Percentiles rank a stretch among this genome's conserved stretches.
These are phyloP conservation scores for Mycena rebaudengoi DNA, from an alignment of 768 basidiomycete genomes.

Conservation along the genomic window DNA sequence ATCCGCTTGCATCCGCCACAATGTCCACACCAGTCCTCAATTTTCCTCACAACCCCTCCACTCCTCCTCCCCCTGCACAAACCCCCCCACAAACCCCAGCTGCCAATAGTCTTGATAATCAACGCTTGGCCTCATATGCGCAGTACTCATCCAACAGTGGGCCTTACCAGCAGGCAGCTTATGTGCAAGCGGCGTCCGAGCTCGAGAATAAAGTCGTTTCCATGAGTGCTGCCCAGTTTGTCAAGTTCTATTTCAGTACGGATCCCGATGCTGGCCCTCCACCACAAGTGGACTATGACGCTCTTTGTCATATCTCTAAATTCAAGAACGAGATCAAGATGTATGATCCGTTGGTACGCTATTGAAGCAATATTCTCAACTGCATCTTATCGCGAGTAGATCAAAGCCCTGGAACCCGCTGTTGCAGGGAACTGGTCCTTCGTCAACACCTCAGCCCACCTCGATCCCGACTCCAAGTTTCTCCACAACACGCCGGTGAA, in stretches of 20 bases:
- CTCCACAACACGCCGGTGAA: not conserved
- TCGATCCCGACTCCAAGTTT: slow-evolving; percentile 8
- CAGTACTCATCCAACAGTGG: slow-evolving; percentile 15
- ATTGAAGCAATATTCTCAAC: not conserved
- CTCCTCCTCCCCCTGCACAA: slow-evolving; percentile 10
- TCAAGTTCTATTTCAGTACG: slow-evolving; percentile 1
- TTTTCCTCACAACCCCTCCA: too few relatives aligned
- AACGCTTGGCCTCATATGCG: slow-evolving; percentile 1
- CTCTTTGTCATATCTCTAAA: slow-evolving; percentile 4
- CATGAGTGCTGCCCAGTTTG: slow-evolving; percentile 2
- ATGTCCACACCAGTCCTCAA: too few relatives aligned
- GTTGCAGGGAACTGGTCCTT: slow-evolving; percentile 4
- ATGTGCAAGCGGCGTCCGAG: slow-evolving; percentile 16
- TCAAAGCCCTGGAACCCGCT: not conserved
- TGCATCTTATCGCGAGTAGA: slow-evolving; percentile 6
- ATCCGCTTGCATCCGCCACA: too few relatives aligned
- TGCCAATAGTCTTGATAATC: slow-evolving; percentile 8
- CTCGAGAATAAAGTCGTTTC: slow-evolving; percentile 12
- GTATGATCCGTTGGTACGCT: slow-evolving; percentile 16
- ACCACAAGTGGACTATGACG: slow-evolving; percentile 11
- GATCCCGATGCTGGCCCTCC: slow-evolving; percentile 14
- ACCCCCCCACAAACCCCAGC: slow-evolving; percentile 6
- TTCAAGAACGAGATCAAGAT: slow-evolving; percentile 9
- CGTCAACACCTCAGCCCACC: slow-evolving; percentile 1
- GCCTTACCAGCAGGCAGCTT: slow-evolving; percentile 14